Evolutionary conservation across 1,139 yeast genomes (phyloP).

Genomic region (Meyerozyma smithsonii): DNA sequence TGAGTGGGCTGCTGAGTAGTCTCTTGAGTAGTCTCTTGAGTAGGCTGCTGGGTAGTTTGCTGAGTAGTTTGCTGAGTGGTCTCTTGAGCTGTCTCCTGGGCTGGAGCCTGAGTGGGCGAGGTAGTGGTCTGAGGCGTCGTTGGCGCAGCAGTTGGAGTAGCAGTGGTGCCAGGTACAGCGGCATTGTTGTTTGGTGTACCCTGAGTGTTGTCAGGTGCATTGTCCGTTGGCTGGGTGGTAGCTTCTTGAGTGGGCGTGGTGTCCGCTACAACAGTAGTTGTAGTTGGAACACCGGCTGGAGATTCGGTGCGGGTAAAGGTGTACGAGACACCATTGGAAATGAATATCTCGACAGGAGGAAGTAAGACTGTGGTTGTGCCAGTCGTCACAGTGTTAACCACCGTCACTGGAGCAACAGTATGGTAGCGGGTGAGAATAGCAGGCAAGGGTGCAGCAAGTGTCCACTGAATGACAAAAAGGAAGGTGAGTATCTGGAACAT

Average conservation of each 20-base stretch:
- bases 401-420: constrained; percentile 58
- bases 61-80: constrained; percentile 7
- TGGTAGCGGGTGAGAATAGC: constrained; percentile 53
- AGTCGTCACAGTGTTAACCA: constrained; percentile 49
- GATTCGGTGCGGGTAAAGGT: constrained; percentile 47
- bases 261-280: constrained; percentile 27
- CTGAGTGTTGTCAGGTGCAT: neutral
- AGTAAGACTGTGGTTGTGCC: constrained; percentile 57
- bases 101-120: constrained; percentile 7
- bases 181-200: no score
- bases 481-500: constrained; percentile 14
- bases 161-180: no score
- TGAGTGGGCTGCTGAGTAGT: constrained; percentile 4
- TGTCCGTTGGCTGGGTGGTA: constrained; percentile 6
- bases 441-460: constrained; percentile 32
- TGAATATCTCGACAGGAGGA: constrained; percentile 65
- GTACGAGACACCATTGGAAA: constrained; percentile 58
- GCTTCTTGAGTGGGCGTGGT: no score
- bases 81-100: neutral
- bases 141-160: no score
- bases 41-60: constrained; percentile 5
- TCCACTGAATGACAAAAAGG: constrained; percentile 17
- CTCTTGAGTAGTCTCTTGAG: constrained; percentile 5
- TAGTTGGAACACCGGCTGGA: constrained; percentile 30
- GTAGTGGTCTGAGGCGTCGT: constrained; percentile 7